Base-by-base conservation (phyloP, 2,329 filamentous ascomycete species). In the Tolypocladium inflatum region DNA sequence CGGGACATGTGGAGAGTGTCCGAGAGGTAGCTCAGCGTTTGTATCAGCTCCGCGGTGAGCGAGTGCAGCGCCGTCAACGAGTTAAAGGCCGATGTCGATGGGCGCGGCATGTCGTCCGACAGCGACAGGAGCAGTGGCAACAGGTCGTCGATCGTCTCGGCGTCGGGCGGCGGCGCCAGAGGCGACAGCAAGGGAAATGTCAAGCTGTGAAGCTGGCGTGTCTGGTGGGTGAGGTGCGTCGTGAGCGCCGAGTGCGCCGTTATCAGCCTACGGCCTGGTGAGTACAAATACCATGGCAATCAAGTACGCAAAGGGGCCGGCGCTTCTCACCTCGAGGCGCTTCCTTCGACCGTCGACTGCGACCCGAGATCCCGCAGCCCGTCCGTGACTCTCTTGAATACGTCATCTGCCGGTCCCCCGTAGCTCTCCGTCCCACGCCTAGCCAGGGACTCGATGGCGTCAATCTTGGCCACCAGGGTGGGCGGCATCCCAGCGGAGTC, bases 1-100 rank as follows among this genome's bases (percentile, higher is more conserved):
- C 91, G 86, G 38, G 89, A 91, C 87, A 97, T 96, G 73, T 97
- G 93, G 39, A 99, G 79, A 4, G 90, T 92, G 70, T 99, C 94
- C 8, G 90, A 91, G 5, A 99, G 79, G 63, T 91, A 88, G 65
- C 90, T 91, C 53, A 99, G 82, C 8, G 90, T 90, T 66, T 90
- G 83, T 10, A 93, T 83, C 35, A 93, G 76, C 61, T 91, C 88
- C 33, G 83, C 78, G 0, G 89, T 92, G 62, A 90, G 79, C 8
- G 82, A 79, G 68, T 90, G 86, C 55, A 93, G 79, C 26, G 83
- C 80, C 59, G 85, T 80, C 52, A 92, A 75, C 11, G 88, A 89
- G 64, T 80, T 79, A 64, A 88, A 81, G 1, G 84, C 84, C 17
- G 81, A 68, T 61, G 87, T 81, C 45, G 81, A 80, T 4, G 83